Base-by-base conservation (phyloP, 345 rosid genomes). In the Excoecaria cochinchinensis region DNA sequence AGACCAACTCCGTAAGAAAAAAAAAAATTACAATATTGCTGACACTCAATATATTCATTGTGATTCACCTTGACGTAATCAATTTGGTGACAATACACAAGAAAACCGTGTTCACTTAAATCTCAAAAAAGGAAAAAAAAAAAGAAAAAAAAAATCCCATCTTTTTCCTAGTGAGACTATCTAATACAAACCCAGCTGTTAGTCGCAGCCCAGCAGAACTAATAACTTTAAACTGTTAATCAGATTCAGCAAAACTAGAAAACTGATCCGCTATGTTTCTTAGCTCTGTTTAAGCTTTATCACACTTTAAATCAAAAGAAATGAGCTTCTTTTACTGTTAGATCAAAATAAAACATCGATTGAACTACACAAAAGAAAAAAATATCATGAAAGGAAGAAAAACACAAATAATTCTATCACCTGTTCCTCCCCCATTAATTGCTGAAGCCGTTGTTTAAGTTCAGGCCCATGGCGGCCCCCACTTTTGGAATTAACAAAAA, bases 381-480 rank as follows among this genome's bases (percentile, higher is more conserved):
- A 53, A n/a, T n/a, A n/a, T n/a, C 67, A 53, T 10, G 3, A 25
- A 10, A 36, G 3, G 31, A 31, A 31, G 31, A 31, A 31, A 1
- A 31, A 31, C 31, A 2, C 31, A 31, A 31, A 31, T 31, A 31
- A 31, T 31, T 31, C 47, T 16, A 22, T 40, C 6, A 90, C 99
- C 89, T 92, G 98, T 46, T 93, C 97, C 66, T 87, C 82, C 55
- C 89, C 89, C 82, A 96, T 90, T 6, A 96, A 85, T 67, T 90
- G 82, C 79, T 86, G 89, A 8, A 96, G 91, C 24, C 95, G 87
- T 52, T 81, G 85, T 75, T 87, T 90, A 39, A 96, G 92, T 48
- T 87, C 81, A 0, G 91, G 90, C 4, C 98, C 98, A 44, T 89
- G 85, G 15, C 98, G 89, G 42, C 98, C 98, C 24, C 98, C 99